A percentile compares a stretch with the other conserved stretches of the same genome.
Evolutionary conservation across 768 basidiomycete species (phyloP).

Genomic region (Phylloporus sp.): DNA sequence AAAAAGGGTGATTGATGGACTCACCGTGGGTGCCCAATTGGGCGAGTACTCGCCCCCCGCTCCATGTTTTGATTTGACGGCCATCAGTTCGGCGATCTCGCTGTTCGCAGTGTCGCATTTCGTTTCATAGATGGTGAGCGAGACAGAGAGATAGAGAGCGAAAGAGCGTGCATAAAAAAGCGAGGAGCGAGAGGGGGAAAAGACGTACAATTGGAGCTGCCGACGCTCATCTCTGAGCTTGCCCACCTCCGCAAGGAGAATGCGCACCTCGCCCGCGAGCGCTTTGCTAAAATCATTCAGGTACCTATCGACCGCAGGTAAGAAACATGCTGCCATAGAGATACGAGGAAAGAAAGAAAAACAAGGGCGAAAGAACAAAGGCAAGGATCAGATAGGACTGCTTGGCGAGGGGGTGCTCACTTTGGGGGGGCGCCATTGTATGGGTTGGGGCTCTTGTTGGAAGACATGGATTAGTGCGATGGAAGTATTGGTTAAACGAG

Average conservation of each 20-base stretch:
- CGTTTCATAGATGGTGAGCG: background rate
- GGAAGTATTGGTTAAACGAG: background rate
- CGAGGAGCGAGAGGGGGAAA: background rate
- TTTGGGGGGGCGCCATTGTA: conserved; percentile 33
- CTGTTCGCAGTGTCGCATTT: conserved; percentile 34
- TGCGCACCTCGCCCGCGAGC: conserved; percentile 57
- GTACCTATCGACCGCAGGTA: conserved; percentile 34
- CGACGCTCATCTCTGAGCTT: conserved; percentile 58
- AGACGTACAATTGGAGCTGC: conserved; percentile 51
- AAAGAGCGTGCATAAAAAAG: background rate
- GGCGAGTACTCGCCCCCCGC: conserved; percentile 75
- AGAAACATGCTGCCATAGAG: conserved; percentile 1
- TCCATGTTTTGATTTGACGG: conserved; percentile 77
- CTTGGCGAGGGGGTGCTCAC: conserved; percentile 18
- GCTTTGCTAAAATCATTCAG: conserved; percentile 62
- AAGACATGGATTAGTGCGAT: conserved; percentile 25
- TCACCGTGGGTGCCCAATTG: conserved; percentile 66
- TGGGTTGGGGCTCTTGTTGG: conserved; percentile 30
- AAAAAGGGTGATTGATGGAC: conserved; percentile 6
- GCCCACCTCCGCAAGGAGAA: conserved; percentile 57
- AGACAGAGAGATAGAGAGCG: background rate
- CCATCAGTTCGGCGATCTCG: conserved; percentile 83
- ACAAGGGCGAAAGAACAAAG: background rate
- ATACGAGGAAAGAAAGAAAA: background rate
- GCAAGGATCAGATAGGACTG: background rate